Conservation (phyloP, 1,284 basidiomycete species). For the Moesziomyces aphidis region DNA sequence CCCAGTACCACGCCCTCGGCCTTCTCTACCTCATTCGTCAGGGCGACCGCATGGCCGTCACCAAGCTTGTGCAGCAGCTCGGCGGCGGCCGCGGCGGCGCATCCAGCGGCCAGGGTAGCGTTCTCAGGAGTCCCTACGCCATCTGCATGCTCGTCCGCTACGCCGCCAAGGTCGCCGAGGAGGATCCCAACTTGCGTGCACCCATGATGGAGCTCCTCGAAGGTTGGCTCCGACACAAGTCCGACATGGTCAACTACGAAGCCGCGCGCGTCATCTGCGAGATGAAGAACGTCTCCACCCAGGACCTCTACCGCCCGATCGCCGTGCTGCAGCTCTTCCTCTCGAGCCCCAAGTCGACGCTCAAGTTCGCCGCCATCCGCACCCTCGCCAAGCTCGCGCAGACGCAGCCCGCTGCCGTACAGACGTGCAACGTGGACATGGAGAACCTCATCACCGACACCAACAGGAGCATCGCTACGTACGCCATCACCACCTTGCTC, state of each 20-base stretch:
- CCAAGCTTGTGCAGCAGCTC: constrained; percentile 96
- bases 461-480: constrained; percentile 96
- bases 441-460: constrained; percentile 96
- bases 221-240: constrained; percentile 96
- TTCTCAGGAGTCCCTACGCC: constrained; percentile 96
- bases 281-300: constrained; percentile 82
- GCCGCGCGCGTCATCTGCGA: constrained; percentile 97
- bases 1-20: constrained; percentile 97
- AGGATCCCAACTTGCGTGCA: constrained; percentile 75
- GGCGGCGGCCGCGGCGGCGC: constrained; percentile 72
- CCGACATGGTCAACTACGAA: constrained; percentile 99
- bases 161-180: constrained; percentile 96
- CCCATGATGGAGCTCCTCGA: constrained; percentile 91
- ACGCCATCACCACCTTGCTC: constrained; percentile 96
- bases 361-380: constrained; percentile 97
- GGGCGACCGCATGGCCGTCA: constrained; percentile 98
- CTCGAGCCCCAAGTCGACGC: constrained; percentile 71
- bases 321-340: constrained; percentile 67
- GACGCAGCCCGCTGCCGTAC: constrained; percentile 85
- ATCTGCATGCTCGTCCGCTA: constrained; percentile 98
- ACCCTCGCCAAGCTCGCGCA: constrained; percentile 84
- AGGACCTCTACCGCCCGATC: constrained; percentile 87
- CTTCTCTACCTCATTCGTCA: constrained; percentile 94
- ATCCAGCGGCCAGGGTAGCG: constrained; percentile 76
- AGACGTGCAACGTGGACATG: constrained; percentile 95